Percentiles rank a stretch among this genome's conserved stretches.
These are phyloP conservation scores for Saccharomycopsis fermentans DNA, from an alignment of 805 yeast genomes.

Conservation along the genomic window DNA sequence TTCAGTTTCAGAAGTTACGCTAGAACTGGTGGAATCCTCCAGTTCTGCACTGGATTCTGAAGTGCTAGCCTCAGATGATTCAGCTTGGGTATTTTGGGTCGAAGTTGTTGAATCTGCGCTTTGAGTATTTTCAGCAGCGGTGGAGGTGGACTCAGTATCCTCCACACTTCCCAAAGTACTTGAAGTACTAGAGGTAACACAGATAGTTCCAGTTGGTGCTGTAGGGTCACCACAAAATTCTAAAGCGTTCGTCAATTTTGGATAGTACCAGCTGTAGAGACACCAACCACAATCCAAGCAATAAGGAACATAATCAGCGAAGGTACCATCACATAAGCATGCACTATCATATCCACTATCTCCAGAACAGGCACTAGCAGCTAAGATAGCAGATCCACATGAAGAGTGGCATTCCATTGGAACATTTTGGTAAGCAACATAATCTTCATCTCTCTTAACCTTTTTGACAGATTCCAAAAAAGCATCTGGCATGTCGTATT, in stretches of 20 bases:
- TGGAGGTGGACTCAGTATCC: neutral
- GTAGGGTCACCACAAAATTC: conserved; percentile 23
- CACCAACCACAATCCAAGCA: conserved; percentile 34
- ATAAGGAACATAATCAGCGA: conserved; percentile 20
- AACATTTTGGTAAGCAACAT: conserved; percentile 17
- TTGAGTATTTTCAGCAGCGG: neutral
- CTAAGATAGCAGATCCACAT: conserved; percentile 27
- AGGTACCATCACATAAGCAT: conserved; percentile 22
- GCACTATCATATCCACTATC: conserved; percentile 21
- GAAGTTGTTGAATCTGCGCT: neutral
- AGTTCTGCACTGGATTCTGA: neutral
- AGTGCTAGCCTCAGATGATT: neutral
- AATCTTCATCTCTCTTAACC: conserved; percentile 10
- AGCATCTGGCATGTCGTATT: conserved; percentile 3
- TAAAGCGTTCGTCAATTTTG: conserved; percentile 24
- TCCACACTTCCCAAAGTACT: conserved; percentile 1
- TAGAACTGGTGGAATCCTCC: neutral
- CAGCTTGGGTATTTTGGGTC: neutral
- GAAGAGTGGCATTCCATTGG: conserved; percentile 26
- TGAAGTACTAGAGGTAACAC: conserved; percentile 20
- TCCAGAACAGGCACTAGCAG: conserved; percentile 25
- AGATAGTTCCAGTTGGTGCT: conserved; percentile 27
- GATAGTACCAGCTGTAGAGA: conserved; percentile 27
- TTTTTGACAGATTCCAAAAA: conserved; percentile 10
- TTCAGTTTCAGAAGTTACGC: neutral